Evolutionary conservation across 2,329 filamentous ascomycete genomes (phyloP), one percentile per base, ranked within the genome.

Genomic region (Penicillium rolfsii): DNA sequence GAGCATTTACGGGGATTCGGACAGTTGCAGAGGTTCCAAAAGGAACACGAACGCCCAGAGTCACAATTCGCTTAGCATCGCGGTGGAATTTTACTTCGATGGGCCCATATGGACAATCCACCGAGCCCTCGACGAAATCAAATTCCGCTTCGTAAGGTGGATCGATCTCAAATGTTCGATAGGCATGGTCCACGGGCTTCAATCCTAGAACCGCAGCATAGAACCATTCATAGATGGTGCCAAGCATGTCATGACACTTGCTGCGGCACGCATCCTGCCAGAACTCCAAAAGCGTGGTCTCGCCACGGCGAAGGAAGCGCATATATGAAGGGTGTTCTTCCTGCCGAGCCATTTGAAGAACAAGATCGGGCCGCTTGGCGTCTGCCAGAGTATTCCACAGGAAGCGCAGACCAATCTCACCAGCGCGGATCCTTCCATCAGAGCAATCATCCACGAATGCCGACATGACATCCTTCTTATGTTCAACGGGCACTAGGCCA

Each of bases 241-340:
- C 80, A 6, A 82, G 71, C 79, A 82, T 81, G 63, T 82, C 80
- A 63, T 82, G 80, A 50, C 80, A 80, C 76, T 97, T 97, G 64
- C 81, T 81, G 76, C 96, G 91, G 19, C 91, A 90, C 70, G 88
- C 90, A 26, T 84, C 83, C 70, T 96, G 85, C 93, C 93, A 97
- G 70, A 94, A 91, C 55, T 87, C 87, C 8, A 97, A 83, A 1
- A 97, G 80, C 66, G 91, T 92, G 74, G 88, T 91, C 46, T 82
- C 80, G 0, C 80, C 80, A 2, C 75, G 71, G 0, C 79, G 71
- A 1, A 82, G 63, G 64, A 83, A 82, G 0, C 80, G 77, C 79
- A 82, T 80, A 59, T 82, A 82, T 0, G 76, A 79, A 0, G 80
- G 81, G 49, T 82, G 80, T 49, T 82, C 79, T 60, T 82, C 77